Base-by-base conservation (phyloP, 148 eudicot genomes). In the Hydrangea macrophylla region DNA sequence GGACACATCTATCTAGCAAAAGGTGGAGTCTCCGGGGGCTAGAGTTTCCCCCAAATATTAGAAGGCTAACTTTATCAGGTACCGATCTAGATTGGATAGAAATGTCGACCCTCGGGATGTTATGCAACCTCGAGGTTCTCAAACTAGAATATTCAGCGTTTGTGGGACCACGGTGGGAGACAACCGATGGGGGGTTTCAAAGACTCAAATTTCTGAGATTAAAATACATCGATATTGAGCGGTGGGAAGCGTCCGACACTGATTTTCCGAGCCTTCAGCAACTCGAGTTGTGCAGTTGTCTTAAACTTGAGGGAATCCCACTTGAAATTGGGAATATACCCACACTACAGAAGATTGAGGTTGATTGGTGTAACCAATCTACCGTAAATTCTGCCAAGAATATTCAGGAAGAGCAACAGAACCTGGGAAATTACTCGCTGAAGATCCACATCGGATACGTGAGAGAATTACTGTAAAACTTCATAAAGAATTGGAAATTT, bases 11-110 rank as follows among this genome's bases (percentile, higher is more conserved):
- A n/a, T n/a, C n/a, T n/a, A n/a, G n/a, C n/a, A n/a, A n/a, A n/a
- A n/a, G n/a, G n/a, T n/a, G 79, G 10, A 70, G 71, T 35, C 72
- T 72, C 18, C 58, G 20, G 31, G 17, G n/a, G 37, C 44, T 70
- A 9, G 66, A 65, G 11, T 77, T 77, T 18, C 80, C 80, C 10
- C 55, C 64, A 22, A 68, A 62, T 27, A 40, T 77, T 23, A 77
- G 44, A 30, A 77, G 68, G 42, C 60, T 77, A 12, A 77, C 81
- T 24, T 25, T 77, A 18, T 62, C 65, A 12, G 64, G 58, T 7
- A 61, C 73, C 18, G 36, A 32, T 10, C 67, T 77, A 13, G 65
- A 55, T 25, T 35, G 39, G 39, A 8, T 3, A 8, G 5, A 35
- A 3, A 35, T 35, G 39, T 35, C 39, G 4, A 35, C 39, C 4